phyloP scores from a whole-genome alignment of 257 asterid genomes.

The Dorcoceras hygrometricum region DNA sequence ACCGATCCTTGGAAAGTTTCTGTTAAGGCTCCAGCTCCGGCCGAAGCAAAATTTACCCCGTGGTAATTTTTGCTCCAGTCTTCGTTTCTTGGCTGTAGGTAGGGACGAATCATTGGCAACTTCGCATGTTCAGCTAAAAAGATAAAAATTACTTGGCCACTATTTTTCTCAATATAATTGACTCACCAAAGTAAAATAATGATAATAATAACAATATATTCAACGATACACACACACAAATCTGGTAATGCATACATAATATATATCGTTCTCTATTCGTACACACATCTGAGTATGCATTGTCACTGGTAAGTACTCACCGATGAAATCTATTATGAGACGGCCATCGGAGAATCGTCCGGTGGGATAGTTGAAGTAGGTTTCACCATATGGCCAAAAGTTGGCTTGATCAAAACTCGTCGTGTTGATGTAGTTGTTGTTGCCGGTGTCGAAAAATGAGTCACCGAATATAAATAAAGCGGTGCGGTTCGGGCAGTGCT shows the following conservation, averaged over 20 bases:
- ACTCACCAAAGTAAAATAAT: background rate
- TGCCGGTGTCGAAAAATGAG: slow-evolving; percentile 65
- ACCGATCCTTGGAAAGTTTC: slow-evolving; percentile 58
- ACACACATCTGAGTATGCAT: too few relatives aligned
- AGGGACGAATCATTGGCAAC: slow-evolving; percentile 43
- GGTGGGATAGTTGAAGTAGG: slow-evolving; percentile 53
- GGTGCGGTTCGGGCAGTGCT: slow-evolving; percentile 11
- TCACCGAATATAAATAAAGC: slow-evolving; percentile 64
- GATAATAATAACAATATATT: background rate
- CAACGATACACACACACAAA: too few relatives aligned
- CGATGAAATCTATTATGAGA: slow-evolving; percentile 57
- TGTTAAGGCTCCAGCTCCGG: slow-evolving; percentile 62
- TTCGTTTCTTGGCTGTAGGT: slow-evolving; percentile 38
- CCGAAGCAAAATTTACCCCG: slow-evolving; percentile 71
- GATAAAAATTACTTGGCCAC: background rate
- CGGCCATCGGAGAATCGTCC: slow-evolving; percentile 85
- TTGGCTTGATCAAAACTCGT: slow-evolving; percentile 58
- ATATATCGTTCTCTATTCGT: too few relatives aligned
- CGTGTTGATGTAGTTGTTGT: slow-evolving; percentile 77
- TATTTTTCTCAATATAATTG: background rate
- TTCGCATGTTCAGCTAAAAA: slow-evolving; percentile 52
- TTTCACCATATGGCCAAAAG: slow-evolving; percentile 62
- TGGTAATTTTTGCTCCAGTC: background rate
- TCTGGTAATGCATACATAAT: too few relatives aligned
- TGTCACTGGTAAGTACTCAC: slow-evolving; percentile 20